Conservation (phyloP, 2,329 filamentous ascomycete genomes). For the Fusarium sp. region DNA sequence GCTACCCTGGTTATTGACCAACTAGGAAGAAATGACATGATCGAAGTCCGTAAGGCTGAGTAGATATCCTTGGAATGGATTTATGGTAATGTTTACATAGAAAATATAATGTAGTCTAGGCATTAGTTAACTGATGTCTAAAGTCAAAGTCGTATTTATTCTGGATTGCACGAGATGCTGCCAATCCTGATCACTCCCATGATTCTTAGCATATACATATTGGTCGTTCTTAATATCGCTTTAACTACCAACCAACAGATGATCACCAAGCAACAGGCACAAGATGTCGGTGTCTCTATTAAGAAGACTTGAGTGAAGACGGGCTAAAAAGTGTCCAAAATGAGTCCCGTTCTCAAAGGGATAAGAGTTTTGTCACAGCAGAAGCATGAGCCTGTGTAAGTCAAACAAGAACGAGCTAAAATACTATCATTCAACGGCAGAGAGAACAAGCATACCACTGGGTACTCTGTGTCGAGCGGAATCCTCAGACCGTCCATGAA, state of each 20-base stretch:
- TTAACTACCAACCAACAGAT: background rate
- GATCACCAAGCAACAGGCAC: rapidly evolving
- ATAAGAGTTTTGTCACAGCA: background rate
- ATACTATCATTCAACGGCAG: background rate
- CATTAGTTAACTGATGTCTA: background rate
- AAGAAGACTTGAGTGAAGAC: background rate
- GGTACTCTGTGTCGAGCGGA: background rate
- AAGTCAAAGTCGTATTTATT: background rate
- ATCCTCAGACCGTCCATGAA: background rate
- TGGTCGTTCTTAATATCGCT: background rate
- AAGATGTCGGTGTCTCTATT: background rate
- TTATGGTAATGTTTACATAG: background rate
- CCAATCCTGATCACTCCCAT: background rate
- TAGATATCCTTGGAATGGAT: background rate
- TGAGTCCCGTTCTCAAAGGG: background rate
- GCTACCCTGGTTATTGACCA: background rate
- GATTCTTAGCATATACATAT: background rate
- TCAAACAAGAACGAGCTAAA: background rate
- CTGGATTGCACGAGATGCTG: background rate
- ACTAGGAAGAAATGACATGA: background rate
- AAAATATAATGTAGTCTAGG: too few species aligned
- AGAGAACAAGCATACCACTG: background rate
- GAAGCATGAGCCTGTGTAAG: background rate
- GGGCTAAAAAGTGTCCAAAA: background rate
- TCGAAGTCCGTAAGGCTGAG: constrained; percentile 3